Evolutionary conservation across 2,329 filamentous ascomycete genomes (phyloP).

Genomic region (Colletotrichum sp.): DNA sequence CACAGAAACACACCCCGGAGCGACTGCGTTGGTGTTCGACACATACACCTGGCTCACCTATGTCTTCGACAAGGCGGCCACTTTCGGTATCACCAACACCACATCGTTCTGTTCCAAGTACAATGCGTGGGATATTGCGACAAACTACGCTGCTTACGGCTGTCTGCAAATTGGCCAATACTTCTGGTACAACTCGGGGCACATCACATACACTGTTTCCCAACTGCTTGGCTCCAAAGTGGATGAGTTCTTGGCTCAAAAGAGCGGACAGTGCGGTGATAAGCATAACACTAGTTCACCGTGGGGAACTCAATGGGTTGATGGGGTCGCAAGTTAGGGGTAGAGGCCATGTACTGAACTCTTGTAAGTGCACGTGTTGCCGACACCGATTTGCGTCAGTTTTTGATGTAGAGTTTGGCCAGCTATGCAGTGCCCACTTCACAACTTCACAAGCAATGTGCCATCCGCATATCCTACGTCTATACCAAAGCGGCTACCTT

Average conservation of each 20-base stretch:
- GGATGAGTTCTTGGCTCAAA: neutral
- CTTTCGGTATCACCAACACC: conserved; percentile 32
- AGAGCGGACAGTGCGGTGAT: neutral
- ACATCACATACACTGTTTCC: conserved; percentile 18
- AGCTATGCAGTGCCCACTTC: fast-evolving
- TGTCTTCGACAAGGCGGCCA: conserved; percentile 30
- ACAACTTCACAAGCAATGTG: too few relatives aligned
- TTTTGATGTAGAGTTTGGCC: too few relatives aligned
- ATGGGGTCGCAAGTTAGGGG: neutral
- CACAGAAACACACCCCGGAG: conserved; percentile 20
- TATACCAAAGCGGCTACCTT: fast-evolving
- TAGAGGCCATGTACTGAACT: fast-evolving
- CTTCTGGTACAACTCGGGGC: conserved; percentile 36
- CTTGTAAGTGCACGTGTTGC: neutral
- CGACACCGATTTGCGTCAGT: fast-evolving
- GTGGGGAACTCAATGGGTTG: neutral
- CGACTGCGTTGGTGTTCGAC: conserved; percentile 32
- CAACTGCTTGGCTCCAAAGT: neutral
- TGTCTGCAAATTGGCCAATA: conserved; percentile 32
- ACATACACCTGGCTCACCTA: conserved; percentile 34
- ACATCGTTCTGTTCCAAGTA: conserved; percentile 30
- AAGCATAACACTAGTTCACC: neutral
- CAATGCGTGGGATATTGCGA: conserved; percentile 26
- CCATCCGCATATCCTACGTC: too few relatives aligned
- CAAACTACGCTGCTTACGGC: conserved; percentile 27